Evolutionary conservation across 441 rosid species (phyloP), one percentile per base, ranked within the genome.

Genomic region (Cnidoscolus chayamansa): DNA sequence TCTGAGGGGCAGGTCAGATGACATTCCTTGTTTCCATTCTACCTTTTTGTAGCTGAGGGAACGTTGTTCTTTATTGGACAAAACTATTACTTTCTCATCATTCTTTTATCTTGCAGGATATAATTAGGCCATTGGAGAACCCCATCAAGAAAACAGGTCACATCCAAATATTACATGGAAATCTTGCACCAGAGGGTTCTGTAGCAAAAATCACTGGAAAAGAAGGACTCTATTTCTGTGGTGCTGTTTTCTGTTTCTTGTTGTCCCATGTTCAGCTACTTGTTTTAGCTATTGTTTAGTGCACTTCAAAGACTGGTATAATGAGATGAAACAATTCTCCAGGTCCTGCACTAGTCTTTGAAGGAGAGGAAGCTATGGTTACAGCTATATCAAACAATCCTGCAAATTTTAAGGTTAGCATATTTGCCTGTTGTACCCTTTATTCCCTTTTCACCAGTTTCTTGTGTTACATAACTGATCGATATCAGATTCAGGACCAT

Each of bases 161-260:
- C 72, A 80, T 94, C 74, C 98, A 94, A 80, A 86, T 92, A 73
- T 81, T 94, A 75, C 77, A 84, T 43, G 98, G 99, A 76, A 94
- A 95, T 83, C 83, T 95, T 71, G 97, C 99, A 40, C 96, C 99
- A 10, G 89, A 92, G 31, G 99, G 99, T 78, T 95, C 97, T 75
- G 97, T 95, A 48, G 99, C 99, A 64, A 95, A 95, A 82, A 94
- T 95, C 78, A 95, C 99, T 1, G 99, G 99, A 79, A 95, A 95
- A 81, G 99, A 94, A 81, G 99, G 98, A 43, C 81, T 92, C 20
- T 92, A 84, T 85, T 95, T 95, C 81, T 88, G 94, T 67, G 98
- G 99, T 94, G 67, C 68, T 48, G n/a, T 40, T 68, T 63, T 68
- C 8, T 8, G 30, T 63, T 64, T 63, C 61, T 76, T 67, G 37